Percentiles rank a stretch among this genome's conserved stretches.
These are phyloP conservation scores for Boletus rex-veris DNA, from an alignment of 768 basidiomycete genomes.

Conservation along the genomic window DNA sequence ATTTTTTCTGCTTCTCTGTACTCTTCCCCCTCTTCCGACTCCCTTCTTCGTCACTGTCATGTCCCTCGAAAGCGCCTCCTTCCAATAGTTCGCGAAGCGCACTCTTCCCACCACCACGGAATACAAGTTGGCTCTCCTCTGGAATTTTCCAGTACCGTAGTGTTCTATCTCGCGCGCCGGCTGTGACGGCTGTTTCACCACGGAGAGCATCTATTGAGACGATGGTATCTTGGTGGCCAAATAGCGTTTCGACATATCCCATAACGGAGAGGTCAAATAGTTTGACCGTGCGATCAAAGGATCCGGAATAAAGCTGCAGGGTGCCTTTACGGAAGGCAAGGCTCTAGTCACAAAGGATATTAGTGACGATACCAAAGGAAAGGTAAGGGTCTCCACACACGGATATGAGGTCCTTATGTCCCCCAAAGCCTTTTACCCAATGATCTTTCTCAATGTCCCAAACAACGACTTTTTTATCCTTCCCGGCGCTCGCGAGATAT, in stretches of 20 bases:
- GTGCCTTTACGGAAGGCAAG: slow-evolving; percentile 77
- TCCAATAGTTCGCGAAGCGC: slow-evolving; percentile 77
- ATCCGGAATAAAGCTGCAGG: slow-evolving; percentile 63
- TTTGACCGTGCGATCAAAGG: slow-evolving; percentile 87
- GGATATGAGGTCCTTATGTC: slow-evolving; percentile 67
- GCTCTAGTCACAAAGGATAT: slow-evolving; percentile 37
- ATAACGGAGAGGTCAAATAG: slow-evolving; percentile 79
- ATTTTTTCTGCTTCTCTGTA: slow-evolving; percentile 35
- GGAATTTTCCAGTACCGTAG: slow-evolving; percentile 94
- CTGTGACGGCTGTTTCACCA: slow-evolving; percentile 80
- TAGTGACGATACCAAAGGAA: slow-evolving; percentile 31
- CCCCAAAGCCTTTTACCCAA: slow-evolving; percentile 82
- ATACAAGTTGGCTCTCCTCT: slow-evolving; percentile 93
- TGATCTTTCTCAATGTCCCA: slow-evolving; percentile 77
- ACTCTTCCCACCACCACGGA: slow-evolving; percentile 91
- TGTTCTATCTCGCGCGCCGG: slow-evolving; percentile 88
- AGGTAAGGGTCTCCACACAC: slow-evolving; percentile 46
- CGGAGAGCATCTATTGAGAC: slow-evolving; percentile 75
- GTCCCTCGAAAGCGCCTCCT: slow-evolving; percentile 61
- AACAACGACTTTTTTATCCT: slow-evolving; percentile 75
- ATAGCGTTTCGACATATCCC: slow-evolving; percentile 94
- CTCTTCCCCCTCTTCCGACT: slow-evolving; percentile 33
- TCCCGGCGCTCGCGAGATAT: slow-evolving; percentile 82
- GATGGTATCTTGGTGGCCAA: slow-evolving; percentile 93
- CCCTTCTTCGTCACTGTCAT: slow-evolving; percentile 47